These are phyloP conservation scores for Cercospora brassicicola DNA, from an alignment of 2,329 filamentous ascomycete genomes.

Conservation along the genomic window DNA sequence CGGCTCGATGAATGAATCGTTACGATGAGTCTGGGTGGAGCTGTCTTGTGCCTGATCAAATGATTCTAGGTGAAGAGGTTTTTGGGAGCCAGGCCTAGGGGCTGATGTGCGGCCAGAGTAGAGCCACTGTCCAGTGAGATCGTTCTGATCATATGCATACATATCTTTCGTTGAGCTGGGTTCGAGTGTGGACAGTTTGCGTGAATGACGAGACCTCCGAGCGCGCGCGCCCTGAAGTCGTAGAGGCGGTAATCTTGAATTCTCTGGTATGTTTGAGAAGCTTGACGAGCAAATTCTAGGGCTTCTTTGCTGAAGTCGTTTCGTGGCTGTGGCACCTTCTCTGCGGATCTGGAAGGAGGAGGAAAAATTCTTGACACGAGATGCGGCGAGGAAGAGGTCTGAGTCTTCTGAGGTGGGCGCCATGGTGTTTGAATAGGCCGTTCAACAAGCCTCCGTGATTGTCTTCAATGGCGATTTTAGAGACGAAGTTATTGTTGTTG, in stretches of 20 bases:
- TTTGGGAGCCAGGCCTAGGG: background rate
- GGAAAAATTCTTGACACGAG: background rate
- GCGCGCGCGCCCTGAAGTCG: slow-evolving; percentile 4
- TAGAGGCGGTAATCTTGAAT: slow-evolving; percentile 9
- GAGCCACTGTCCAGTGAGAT: background rate
- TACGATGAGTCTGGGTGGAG: background rate
- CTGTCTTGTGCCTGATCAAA: background rate
- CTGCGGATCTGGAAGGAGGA: background rate
- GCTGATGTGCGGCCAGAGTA: background rate
- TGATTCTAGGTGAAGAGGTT: background rate
- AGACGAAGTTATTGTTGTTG: slow-evolving; percentile 5
- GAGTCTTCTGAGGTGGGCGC: background rate
- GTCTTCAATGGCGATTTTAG: background rate
- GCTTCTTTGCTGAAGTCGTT: background rate
- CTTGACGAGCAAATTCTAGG: background rate
- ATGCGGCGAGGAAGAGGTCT: background rate
- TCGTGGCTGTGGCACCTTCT: background rate
- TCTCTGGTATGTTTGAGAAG: background rate
- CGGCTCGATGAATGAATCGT: background rate
- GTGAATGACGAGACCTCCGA: background rate
- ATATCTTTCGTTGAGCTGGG: background rate
- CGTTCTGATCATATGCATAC: background rate
- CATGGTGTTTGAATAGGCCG: background rate
- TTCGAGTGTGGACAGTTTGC: slow-evolving; percentile 8
- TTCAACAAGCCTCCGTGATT: background rate